Conservation (phyloP, 305 asterid genomes). For the Ilex paraguariensis region DNA sequence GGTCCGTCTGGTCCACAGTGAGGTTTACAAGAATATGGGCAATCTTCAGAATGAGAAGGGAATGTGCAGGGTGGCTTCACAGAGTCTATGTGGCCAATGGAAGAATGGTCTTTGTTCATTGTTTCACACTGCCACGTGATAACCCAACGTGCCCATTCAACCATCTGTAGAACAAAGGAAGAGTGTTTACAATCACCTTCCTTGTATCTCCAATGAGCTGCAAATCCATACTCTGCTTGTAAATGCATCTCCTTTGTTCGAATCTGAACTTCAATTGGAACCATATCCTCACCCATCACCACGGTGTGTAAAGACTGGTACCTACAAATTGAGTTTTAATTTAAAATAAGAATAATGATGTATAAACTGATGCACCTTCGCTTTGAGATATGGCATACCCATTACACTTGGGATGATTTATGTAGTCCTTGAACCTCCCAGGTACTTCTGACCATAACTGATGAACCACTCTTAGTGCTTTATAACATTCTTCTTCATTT, state of each 20-base stretch:
- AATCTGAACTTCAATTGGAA: slow-evolving; percentile 89
- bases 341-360: slow-evolving; percentile 12
- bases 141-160: slow-evolving; percentile 99
- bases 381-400: slow-evolving; percentile 42
- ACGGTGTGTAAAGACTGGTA: slow-evolving; percentile 92
- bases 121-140: slow-evolving; percentile 95
- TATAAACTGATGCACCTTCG: not conserved
- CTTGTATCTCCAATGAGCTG: slow-evolving; percentile 97
- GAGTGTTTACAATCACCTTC: slow-evolving; percentile 81
- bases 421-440: slow-evolving; percentile 86
- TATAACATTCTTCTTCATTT: slow-evolving; percentile 80
- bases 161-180: slow-evolving; percentile 89
- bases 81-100: slow-evolving; percentile 44
- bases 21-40: slow-evolving; percentile 74
- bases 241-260: slow-evolving; percentile 94
- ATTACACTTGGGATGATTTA: slow-evolving; percentile 64
- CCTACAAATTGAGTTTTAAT: slow-evolving; percentile 27
- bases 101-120: slow-evolving; percentile 51
- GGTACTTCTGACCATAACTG: slow-evolving; percentile 84
- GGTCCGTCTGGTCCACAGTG: slow-evolving; percentile 70
- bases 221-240: slow-evolving; percentile 95
- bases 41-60: slow-evolving; percentile 74
- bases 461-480: slow-evolving; percentile 70
- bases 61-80: slow-evolving; percentile 66
- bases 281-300: slow-evolving; percentile 60